Percentiles rank a stretch among this genome's conserved stretches.
Evolutionary conservation across 495 filamentous ascomycete genomes (phyloP).

Genomic region (Lepidopterella palustris): DNA sequence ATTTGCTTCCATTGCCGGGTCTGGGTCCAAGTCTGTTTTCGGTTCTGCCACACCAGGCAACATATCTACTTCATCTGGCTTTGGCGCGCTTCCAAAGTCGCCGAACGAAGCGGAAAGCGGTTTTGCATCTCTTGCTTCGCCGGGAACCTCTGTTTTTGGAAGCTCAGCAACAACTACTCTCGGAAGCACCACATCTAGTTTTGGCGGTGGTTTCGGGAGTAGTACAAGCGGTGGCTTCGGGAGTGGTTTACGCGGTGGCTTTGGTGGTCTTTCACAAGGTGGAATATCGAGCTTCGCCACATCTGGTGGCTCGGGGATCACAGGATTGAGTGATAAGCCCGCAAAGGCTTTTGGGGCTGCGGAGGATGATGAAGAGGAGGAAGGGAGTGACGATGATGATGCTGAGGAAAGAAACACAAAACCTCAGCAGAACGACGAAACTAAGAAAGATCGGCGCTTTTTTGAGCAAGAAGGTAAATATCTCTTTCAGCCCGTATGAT

Average conservation of each 20-base stretch:
- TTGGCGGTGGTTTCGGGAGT: constrained; percentile 29
- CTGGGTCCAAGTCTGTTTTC: constrained; percentile 32
- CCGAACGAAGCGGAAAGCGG: constrained; percentile 6
- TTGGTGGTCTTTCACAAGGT: constrained; percentile 37
- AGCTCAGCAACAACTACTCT: constrained; percentile 16
- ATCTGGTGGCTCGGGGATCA: constrained; percentile 47
- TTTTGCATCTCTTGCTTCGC: constrained; percentile 14
- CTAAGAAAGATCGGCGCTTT: constrained; percentile 60
- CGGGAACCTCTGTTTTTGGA: constrained; percentile 22
- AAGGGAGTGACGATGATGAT: constrained; percentile 41
- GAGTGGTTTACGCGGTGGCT: constrained; percentile 46
- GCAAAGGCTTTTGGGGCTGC: constrained; percentile 65
- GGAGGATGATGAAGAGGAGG: constrained; percentile 44
- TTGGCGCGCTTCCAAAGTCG: constrained; percentile 8
- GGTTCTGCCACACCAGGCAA: constrained; percentile 3
- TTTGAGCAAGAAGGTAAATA: constrained; percentile 60
- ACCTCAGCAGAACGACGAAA: constrained; percentile 38
- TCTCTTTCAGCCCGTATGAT: neutral
- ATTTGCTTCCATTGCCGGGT: constrained; percentile 48
- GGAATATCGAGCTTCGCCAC: constrained; percentile 61
- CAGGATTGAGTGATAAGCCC: constrained; percentile 50
- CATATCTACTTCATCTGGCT: constrained; percentile 10
- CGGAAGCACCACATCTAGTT: constrained; percentile 16
- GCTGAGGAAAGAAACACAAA: constrained; percentile 31
- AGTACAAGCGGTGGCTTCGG: constrained; percentile 47